Base-by-base conservation (phyloP, 139 green algal genomes). In the Chlamydomonas sp. region DNA sequence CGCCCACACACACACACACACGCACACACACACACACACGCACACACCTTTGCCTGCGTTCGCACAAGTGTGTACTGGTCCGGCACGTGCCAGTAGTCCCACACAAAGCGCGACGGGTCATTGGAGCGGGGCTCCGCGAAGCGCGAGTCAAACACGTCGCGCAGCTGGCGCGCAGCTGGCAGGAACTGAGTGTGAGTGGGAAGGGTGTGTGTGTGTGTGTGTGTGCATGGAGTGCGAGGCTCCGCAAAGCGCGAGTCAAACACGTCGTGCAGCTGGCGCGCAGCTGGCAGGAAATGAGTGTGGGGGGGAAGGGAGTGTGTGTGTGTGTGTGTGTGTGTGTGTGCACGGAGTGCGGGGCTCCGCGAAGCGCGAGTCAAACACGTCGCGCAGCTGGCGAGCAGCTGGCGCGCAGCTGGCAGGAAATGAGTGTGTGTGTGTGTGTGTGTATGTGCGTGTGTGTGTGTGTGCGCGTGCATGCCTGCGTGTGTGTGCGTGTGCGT, bases 31-130 rank as follows among this genome's bases (percentile, higher is more conserved):
- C n/a, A n/a, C n/a, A n/a, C n/a, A n/a, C n/a, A n/a, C n/a, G n/a
- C n/a, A n/a, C n/a, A n/a, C n/a, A n/a, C n/a, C n/a, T n/a, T n/a
- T n/a, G n/a, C 60, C 60, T 86, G 80, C 3, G 86, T 92, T 1
- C 89, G 70, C 5, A 90, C 67, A 13, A 91, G 71, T 5, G 78
- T 89, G 77, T 95, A 95, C 73, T 95, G 89, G 24, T 82, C 73
- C 0, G 80, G 77, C 1, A 92, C 75, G 59, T 91, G 75, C 84
- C 68, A 63, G 31, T 35, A 76, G 39, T 54, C 72, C 84, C 84
- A 93, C 33, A 84, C 16, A 65, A 93, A 93, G 10, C 86, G 74
- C 43, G 88, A 75, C 1, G 71, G 71, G n/a, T 66, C 70, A 30
- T 69, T 84, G 16, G 69, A 26, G 28, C 85, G 73, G 0, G 87